Percentiles rank a stretch among this genome's conserved stretches.
Evolutionary conservation across 1,139 yeast genomes (phyloP).

Genomic region (Lodderomyces oxycetoniae): DNA sequence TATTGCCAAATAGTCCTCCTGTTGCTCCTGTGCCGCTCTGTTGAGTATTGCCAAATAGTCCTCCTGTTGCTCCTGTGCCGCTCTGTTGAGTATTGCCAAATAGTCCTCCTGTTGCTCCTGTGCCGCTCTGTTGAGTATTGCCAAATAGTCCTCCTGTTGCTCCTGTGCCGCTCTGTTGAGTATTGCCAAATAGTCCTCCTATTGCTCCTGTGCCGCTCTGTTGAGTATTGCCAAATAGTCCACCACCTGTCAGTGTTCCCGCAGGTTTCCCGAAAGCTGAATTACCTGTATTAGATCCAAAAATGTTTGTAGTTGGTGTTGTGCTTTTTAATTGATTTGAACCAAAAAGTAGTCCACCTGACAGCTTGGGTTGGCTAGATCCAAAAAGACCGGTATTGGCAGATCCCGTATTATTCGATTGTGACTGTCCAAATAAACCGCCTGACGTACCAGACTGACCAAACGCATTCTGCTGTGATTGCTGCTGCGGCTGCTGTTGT

Average conservation of each 20-base stretch:
- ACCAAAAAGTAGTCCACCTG: constrained; percentile 7
- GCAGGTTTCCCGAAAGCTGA: constrained; percentile 8
- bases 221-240: constrained; percentile 13
- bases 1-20: constrained; percentile 11
- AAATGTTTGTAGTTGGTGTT: constrained; percentile 10
- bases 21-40: constrained; percentile 7
- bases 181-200: constrained; percentile 11
- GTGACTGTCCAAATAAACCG: constrained; percentile 10
- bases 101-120: constrained; percentile 11
- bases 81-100: constrained; percentile 11
- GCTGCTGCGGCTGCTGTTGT: constrained; percentile 7
- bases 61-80: constrained; percentile 13
- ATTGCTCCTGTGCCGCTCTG: constrained; percentile 5
- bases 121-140: constrained; percentile 6
- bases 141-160: constrained; percentile 18
- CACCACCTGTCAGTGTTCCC: constrained; percentile 12
- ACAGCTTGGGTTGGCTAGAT: constrained; percentile 4
- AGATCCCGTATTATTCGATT: constrained; percentile 4
- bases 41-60: constrained; percentile 23
- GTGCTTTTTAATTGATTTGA: constrained; percentile 6
- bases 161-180: constrained; percentile 3
- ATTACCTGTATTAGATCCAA: constrained; percentile 10
- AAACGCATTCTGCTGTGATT: constrained; percentile 2
- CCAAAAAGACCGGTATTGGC: constrained; percentile 9
- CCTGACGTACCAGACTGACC: constrained; percentile 12